Evolutionary conservation across 2,329 filamentous ascomycete species (phyloP).

Genomic region (Plenodomus lindquistii): DNA sequence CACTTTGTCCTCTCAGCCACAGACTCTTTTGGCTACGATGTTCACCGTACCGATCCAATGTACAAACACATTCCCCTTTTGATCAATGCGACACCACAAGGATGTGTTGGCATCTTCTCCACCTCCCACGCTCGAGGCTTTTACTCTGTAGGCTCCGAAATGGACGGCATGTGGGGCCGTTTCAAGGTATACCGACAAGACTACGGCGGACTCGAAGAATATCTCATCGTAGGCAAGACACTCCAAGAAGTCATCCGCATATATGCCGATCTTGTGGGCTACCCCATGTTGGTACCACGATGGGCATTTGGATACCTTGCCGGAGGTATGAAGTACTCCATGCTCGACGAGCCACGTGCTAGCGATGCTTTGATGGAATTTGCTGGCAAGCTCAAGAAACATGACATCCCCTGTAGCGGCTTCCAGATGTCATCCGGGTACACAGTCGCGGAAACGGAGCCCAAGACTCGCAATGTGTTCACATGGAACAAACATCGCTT

Average conservation of each 20-base stretch:
- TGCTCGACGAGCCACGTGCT: conserved; percentile 60
- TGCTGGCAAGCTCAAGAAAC: conserved; percentile 62
- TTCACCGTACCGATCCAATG: conserved; percentile 70
- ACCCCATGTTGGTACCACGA: conserved; percentile 68
- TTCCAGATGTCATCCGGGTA: conserved; percentile 76
- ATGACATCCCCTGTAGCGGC: conserved; percentile 71
- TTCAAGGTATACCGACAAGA: conserved; percentile 77
- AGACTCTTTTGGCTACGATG: conserved; percentile 75
- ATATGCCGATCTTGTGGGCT: conserved; percentile 70
- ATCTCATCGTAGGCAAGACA: conserved; percentile 68
- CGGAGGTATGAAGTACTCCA: conserved; percentile 66
- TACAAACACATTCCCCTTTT: conserved; percentile 77
- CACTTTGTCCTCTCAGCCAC: conserved; percentile 69
- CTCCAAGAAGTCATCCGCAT: conserved; percentile 66
- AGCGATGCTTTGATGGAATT: conserved; percentile 63
- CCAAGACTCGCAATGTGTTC: conserved; percentile 72
- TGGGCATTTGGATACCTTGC: conserved; percentile 76
- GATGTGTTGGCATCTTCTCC: conserved; percentile 70
- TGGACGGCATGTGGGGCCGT: conserved; percentile 75
- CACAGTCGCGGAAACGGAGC: conserved; percentile 67
- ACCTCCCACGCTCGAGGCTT: conserved; percentile 66
- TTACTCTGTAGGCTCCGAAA: conserved; percentile 70
- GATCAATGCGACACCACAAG: conserved; percentile 67
- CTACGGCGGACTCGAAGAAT: conserved; percentile 72
- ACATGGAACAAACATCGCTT: conserved; percentile 74